Conservation (phyloP, 192 early-diverging fungal species). For the Dissophora globulifera region DNA sequence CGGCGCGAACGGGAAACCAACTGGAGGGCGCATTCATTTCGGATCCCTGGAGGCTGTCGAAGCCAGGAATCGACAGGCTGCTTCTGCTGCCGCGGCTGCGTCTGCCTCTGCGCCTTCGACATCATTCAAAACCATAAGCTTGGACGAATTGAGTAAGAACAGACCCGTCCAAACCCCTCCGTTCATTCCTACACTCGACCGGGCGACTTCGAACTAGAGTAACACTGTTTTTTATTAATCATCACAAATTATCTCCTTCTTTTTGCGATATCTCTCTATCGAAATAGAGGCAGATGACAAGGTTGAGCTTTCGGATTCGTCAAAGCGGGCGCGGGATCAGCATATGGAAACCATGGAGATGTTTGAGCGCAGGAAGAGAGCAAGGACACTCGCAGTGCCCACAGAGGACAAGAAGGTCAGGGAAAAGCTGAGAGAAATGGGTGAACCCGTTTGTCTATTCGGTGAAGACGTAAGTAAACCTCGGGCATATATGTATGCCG, state of each 20-base stretch:
- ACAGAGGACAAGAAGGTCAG: slow-evolving; percentile 89
- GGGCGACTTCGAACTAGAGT: no score
- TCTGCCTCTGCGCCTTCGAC: background rate
- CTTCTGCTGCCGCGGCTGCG: slow-evolving; percentile 31
- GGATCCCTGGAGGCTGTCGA: slow-evolving; percentile 68
- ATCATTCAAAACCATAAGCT: slow-evolving; percentile 8
- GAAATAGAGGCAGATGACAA: slow-evolving; percentile 41
- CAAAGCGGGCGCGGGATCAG: slow-evolving; percentile 59
- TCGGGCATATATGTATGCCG: background rate
- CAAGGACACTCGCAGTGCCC: slow-evolving; percentile 85
- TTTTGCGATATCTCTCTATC: background rate
- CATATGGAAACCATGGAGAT: slow-evolving; percentile 70
- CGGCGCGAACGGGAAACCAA: slow-evolving; percentile 50
- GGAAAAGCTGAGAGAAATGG: slow-evolving; percentile 75
- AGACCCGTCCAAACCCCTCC: no score
- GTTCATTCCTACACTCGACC: no score
- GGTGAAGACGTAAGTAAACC: slow-evolving; percentile 83
- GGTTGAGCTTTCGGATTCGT: slow-evolving; percentile 58
- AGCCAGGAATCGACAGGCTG: slow-evolving; percentile 53
- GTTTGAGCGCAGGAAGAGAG: slow-evolving; percentile 80
- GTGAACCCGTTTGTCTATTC: slow-evolving; percentile 92
- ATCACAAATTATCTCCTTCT: no score
- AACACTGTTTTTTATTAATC: no score
- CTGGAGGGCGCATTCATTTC: slow-evolving; percentile 66
- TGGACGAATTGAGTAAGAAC: slow-evolving; percentile 36